Conservation (phyloP, 2,329 filamentous ascomycete species). For the Emmonsiellopsis sp. region DNA sequence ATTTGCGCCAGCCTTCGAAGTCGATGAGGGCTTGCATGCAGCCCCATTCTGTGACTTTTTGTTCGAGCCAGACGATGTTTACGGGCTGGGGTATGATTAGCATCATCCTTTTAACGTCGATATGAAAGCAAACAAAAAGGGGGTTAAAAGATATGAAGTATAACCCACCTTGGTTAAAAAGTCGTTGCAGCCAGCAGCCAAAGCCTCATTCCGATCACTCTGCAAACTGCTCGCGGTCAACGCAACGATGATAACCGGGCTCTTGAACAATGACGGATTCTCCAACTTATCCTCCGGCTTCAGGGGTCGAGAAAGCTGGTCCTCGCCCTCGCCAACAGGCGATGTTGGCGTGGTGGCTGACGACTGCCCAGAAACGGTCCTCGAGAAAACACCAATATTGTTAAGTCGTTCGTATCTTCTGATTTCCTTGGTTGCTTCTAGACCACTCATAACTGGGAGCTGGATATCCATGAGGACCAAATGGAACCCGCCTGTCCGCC, state of each 20-base stretch:
- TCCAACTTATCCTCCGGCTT: constrained; percentile 29
- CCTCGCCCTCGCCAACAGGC: neutral
- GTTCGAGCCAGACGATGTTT: constrained; percentile 93
- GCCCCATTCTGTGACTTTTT: constrained; percentile 98
- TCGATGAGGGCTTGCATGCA: constrained; percentile 99
- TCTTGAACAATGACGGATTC: constrained; percentile 64
- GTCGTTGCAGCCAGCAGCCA: constrained; percentile 95
- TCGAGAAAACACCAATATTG: constrained; percentile 81
- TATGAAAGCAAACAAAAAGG: neutral
- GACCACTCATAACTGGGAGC: constrained; percentile 87
- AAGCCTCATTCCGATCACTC: constrained; percentile 86
- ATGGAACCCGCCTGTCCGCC: constrained; percentile 87
- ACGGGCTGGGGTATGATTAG: constrained; percentile 59
- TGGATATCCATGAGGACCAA: constrained; percentile 98
- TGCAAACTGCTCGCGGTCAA: constrained; percentile 90
- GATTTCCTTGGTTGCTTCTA: constrained; percentile 93
- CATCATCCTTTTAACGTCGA: neutral
- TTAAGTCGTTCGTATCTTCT: constrained; percentile 81
- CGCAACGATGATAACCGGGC: constrained; percentile 94
- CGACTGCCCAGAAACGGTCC: constrained; percentile 49
- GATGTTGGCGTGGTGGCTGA: constrained; percentile 28
- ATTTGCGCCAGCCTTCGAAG: constrained; percentile 95
- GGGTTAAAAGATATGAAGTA: no score
- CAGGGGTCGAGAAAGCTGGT: constrained; percentile 17
- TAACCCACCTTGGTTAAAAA: constrained; percentile 83